These are phyloP conservation scores for Pyrenochaeta sp. DNA, from an alignment of 2,329 filamentous ascomycete genomes.

Conservation along the genomic window DNA sequence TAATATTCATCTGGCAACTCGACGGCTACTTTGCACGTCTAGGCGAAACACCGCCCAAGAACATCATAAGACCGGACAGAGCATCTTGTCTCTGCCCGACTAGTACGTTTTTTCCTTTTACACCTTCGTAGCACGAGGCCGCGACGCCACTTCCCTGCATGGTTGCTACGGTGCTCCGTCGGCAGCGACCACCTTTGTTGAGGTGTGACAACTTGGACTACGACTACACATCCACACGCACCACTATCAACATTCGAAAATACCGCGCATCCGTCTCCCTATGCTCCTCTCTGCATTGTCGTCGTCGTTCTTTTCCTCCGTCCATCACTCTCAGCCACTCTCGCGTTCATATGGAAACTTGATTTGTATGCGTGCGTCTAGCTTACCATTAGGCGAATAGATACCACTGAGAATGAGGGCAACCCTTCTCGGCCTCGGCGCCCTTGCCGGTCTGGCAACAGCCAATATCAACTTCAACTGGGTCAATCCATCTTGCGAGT, in stretches of 20 bases:
- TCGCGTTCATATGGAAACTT: neutral
- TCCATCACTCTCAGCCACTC: neutral
- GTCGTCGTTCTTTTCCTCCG: neutral
- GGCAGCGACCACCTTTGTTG: conserved; percentile 1
- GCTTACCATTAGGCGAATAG: conserved; percentile 25
- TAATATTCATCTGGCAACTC: conserved; percentile 5
- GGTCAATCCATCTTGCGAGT: conserved; percentile 56
- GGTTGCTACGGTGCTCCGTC: conserved; percentile 7
- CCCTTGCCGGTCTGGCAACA: conserved; percentile 46
- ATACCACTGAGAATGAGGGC: conserved; percentile 38
- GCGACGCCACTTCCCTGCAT: conserved; percentile 8
- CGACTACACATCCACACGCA: conserved; percentile 7
- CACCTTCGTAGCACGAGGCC: neutral
- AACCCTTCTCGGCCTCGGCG: conserved; percentile 38
- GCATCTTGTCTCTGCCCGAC: neutral
- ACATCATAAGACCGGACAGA: neutral
- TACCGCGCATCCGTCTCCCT: conserved; percentile 2
- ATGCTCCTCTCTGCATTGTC: conserved; percentile 7
- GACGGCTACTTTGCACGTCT: neutral
- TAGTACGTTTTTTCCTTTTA: conserved; percentile 20
- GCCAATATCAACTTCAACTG: conserved; percentile 61
- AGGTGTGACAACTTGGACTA: conserved; percentile 5
- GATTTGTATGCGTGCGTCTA: neutral
- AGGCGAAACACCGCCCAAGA: neutral
- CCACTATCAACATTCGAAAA: conserved; percentile 10